phyloP scores from a whole-genome alignment of 176 grass and related monocot species.

The Hsuehochloa calcarea region DNA sequence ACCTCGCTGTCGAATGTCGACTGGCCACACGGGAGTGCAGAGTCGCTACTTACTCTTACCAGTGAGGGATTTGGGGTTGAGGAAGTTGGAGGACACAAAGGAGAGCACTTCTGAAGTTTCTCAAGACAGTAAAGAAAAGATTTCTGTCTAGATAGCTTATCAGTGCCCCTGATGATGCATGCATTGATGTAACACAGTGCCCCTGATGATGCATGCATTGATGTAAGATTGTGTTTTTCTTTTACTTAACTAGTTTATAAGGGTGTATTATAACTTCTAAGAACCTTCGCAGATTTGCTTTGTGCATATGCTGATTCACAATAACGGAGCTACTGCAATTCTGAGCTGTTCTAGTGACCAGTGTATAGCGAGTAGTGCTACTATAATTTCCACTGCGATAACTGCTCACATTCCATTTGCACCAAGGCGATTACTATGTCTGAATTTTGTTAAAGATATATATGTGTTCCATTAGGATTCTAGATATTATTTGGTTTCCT shows the following conservation, averaged over 20 bases:
- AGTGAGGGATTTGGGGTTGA: too few species aligned
- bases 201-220: too few species aligned
- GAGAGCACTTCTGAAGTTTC: slow-evolving; percentile 38
- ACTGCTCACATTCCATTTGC: not conserved
- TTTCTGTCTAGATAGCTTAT: slow-evolving; percentile 50
- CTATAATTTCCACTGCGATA: not conserved
- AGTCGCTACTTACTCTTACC: slow-evolving; percentile 86
- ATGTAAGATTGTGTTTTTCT: not conserved
- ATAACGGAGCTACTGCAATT: not conserved
- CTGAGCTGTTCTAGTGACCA: not conserved
- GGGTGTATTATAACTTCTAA: not conserved
- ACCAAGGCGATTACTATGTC: not conserved
- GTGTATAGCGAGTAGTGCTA: not conserved
- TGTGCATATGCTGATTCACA: slow-evolving; percentile 6
- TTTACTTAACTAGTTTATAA: not conserved
- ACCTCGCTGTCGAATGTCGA: slow-evolving; percentile 83
- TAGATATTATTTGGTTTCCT: too few species aligned
- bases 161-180: not conserved
- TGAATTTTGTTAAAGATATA: too few species aligned
- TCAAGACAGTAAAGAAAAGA: slow-evolving; percentile 57
- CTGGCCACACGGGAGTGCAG: slow-evolving; percentile 72
- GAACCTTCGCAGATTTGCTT: not conserved
- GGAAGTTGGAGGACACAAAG: slow-evolving; percentile 50
- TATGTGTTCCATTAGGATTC: too few species aligned
- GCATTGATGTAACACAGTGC: not conserved